A percentile compares a stretch with the other conserved stretches of the same genome.
These are phyloP conservation scores for Pseudoturritis turrita DNA, from an alignment of 345 rosid genomes.

Conservation along the genomic window DNA sequence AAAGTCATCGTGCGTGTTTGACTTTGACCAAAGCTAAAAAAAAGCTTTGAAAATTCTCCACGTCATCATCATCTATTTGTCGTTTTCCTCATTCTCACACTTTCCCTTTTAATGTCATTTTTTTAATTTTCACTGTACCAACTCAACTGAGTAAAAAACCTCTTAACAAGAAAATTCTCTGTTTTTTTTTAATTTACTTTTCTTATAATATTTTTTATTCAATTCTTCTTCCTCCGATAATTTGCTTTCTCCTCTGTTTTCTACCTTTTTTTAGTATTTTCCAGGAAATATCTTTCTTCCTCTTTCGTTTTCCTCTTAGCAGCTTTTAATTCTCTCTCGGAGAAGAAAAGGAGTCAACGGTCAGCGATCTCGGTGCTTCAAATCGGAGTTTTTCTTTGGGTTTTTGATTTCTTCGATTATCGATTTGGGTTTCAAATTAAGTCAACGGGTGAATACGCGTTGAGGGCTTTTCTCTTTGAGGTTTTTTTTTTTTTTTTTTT, in stretches of 20 bases:
- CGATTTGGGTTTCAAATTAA: slow-evolving; percentile 11
- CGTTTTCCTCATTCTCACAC: slow-evolving; percentile 3
- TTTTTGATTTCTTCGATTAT: not conserved
- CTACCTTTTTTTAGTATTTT: not conserved
- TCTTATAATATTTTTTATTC: not conserved
- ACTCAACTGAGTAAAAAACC: slow-evolving; percentile 6
- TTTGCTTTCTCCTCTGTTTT: slow-evolving; percentile 12
- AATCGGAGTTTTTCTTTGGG: not conserved
- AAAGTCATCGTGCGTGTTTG: slow-evolving; percentile 34
- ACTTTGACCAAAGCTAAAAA: slow-evolving; percentile 27
- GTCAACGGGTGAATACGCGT: slow-evolving; percentile 38
- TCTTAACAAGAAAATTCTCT: not conserved
- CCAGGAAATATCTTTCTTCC: slow-evolving; percentile 5
- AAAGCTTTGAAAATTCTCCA: slow-evolving; percentile 14
- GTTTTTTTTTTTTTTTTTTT: not conserved
- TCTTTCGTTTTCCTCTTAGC: slow-evolving; percentile 4
- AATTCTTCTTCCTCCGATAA: slow-evolving; percentile 5
- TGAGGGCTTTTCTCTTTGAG: not conserved
- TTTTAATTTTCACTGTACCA: slow-evolving; percentile 25
- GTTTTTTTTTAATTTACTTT: not conserved
- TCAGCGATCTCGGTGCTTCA: slow-evolving; percentile 22
- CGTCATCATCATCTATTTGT: slow-evolving; percentile 30
- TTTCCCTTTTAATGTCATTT: slow-evolving; percentile 5
- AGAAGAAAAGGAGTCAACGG: slow-evolving; percentile 14
- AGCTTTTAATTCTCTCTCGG: not conserved